Evolutionary conservation across 2,329 filamentous ascomycete species (phyloP), one percentile per base, ranked within the genome.

Genomic region (Fusarium ambrosium): DNA sequence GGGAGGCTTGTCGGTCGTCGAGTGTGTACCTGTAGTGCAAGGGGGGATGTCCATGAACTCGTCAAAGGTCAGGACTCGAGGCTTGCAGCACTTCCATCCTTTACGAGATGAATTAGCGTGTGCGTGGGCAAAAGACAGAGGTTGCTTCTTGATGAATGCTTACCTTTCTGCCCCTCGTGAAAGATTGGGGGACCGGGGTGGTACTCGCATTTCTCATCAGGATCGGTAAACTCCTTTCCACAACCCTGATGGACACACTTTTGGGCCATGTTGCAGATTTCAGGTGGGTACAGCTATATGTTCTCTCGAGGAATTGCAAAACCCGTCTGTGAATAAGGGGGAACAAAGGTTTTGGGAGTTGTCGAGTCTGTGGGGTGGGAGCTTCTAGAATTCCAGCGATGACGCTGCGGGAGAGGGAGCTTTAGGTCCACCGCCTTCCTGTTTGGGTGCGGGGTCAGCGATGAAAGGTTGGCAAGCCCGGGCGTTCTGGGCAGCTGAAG

Each of bases 31-130:
- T 14, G 92, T 94, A 29, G 97, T 98, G 88, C 97, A 99, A 41
- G 97, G 96, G 60, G 94, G 88, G 79, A 99, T 98, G 70, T 88
- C 84, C 84, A 99, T 94, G 88, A 99, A 99, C 86, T 99, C 97
- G 85, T 99, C 97, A 82, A 99, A 99, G 69, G 95, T 98, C 79
- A 99, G 88, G 79, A 98, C 95, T 80, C 97, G 93, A 67, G 95
- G 93, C 86, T 98, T 98, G 90, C 97, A 99, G 88, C 97, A 99
- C 87, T 97, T 97, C 96, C 97, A 98, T 81, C 97, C 96, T 98
- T 80, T 60, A n/a, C 11, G 5, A 18, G 18, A 7, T 34, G 24
- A 32, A 45, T 73, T 37, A 66, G 41, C 48, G 59, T 53, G 5
- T 43, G 55, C 55, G 48, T 29, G 41, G n/a, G 27, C 41, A 48